These are phyloP conservation scores for Cryptococcus sp. DNA, from an alignment of 1,284 basidiomycete species.

Conservation along the genomic window DNA sequence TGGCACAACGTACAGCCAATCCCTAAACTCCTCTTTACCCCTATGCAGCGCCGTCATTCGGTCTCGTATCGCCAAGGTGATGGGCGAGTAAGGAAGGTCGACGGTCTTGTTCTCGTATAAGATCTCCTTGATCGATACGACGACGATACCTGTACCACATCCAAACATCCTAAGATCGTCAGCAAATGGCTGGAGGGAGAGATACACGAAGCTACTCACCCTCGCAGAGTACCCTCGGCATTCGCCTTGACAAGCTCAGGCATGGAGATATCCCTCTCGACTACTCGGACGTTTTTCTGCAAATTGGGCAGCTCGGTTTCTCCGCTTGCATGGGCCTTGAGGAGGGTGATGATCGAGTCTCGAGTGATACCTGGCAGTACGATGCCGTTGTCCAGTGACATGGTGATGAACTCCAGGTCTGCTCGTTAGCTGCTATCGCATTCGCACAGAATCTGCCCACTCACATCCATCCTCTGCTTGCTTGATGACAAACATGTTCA, in stretches of 20 bases:
- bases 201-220: conserved; percentile 13
- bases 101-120: conserved; percentile 25
- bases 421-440: neutral
- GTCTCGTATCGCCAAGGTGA: conserved; percentile 36
- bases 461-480: conserved; percentile 36
- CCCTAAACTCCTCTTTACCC: conserved; percentile 29
- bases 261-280: conserved; percentile 43
- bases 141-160: conserved; percentile 42
- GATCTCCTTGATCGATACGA: conserved; percentile 34
- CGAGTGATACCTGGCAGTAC: conserved; percentile 45
- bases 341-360: conserved; percentile 36
- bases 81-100: conserved; percentile 34
- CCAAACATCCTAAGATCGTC: conserved; percentile 32
- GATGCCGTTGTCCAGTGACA: conserved; percentile 42
- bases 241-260: conserved; percentile 31
- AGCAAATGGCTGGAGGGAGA: neutral
- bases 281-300: conserved; percentile 40
- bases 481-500: conserved; percentile 44
- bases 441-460: conserved; percentile 3
- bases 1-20: conserved; percentile 38
- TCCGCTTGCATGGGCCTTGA: conserved; percentile 34
- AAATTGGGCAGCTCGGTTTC: conserved; percentile 34
- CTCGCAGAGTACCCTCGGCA: conserved; percentile 37
- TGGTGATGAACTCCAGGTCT: conserved; percentile 43
- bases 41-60: conserved; percentile 39